phyloP scores from a whole-genome alignment of 1,284 basidiomycete genomes.

The Apiotrichum mycotoxinovorans region DNA sequence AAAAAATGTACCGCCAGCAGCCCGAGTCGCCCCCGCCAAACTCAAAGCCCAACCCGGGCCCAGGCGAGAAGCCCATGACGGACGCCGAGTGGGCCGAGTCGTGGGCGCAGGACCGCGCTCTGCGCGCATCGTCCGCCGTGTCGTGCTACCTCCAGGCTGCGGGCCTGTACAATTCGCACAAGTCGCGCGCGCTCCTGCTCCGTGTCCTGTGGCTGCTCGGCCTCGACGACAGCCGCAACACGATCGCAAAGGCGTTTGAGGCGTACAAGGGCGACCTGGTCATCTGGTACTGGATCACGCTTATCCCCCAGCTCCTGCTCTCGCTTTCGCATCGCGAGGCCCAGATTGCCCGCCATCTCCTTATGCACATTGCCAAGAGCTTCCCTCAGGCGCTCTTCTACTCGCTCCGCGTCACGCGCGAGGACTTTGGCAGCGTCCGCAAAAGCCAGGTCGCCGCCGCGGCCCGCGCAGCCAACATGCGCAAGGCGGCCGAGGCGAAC shows the following conservation, averaged over 20 bases:
- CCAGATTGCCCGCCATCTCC: slow-evolving; percentile 83
- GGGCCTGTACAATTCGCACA: slow-evolving; percentile 90
- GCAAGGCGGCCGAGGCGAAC: slow-evolving; percentile 27
- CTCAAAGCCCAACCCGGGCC: slow-evolving; percentile 41
- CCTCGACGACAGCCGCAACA: slow-evolving; percentile 71
- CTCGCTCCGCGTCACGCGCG: slow-evolving; percentile 83
- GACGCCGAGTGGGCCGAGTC: slow-evolving; percentile 53
- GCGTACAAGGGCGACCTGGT: slow-evolving; percentile 95
- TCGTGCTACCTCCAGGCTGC: slow-evolving; percentile 98
- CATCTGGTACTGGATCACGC: slow-evolving; percentile 98
- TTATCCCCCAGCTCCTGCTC: slow-evolving; percentile 92
- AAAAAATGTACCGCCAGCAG: slow-evolving; percentile 70
- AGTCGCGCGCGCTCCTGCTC: slow-evolving; percentile 85
- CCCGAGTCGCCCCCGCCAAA: slow-evolving; percentile 36
- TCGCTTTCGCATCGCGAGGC: slow-evolving; percentile 89
- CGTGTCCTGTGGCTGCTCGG: slow-evolving; percentile 96
- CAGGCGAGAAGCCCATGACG: slow-evolving; percentile 64
- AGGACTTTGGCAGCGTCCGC: slow-evolving; percentile 65
- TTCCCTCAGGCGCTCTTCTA: slow-evolving; percentile 98
- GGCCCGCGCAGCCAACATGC: slow-evolving; percentile 17
- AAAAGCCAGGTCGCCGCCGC: slow-evolving; percentile 33
- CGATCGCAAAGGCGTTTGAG: slow-evolving; percentile 85
- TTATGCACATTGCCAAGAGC: slow-evolving; percentile 85
- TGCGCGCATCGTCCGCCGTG: slow-evolving; percentile 82
- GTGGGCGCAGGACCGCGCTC: slow-evolving; percentile 53